Conservation (phyloP, 2,329 filamentous ascomycete species). For the Gliomastix tumulicola region DNA sequence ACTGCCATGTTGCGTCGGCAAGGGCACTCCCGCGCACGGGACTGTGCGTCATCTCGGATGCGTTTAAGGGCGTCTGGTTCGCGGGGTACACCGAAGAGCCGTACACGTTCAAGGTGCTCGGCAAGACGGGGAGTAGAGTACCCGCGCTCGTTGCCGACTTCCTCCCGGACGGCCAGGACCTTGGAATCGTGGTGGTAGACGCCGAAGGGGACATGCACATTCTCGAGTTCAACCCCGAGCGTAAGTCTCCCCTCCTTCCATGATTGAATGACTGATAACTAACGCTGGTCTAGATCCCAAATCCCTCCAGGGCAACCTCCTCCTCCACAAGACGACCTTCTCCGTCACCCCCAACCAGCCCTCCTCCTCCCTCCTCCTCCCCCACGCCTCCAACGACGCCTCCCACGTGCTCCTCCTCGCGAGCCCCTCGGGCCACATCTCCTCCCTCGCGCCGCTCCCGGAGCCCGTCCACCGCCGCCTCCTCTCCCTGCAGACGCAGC, state of each 20-base stretch:
- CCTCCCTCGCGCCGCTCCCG: conserved; percentile 68
- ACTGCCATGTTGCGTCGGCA: conserved; percentile 81
- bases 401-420: conserved; percentile 57
- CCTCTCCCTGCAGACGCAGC: conserved; percentile 71
- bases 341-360: conserved; percentile 74
- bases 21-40: conserved; percentile 80
- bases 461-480: conserved; percentile 81
- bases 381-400: conserved; percentile 48
- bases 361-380: conserved; percentile 68
- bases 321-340: conserved; percentile 84
- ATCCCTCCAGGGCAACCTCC: conserved; percentile 79
- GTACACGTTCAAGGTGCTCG: conserved; percentile 89
- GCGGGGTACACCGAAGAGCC: conserved; percentile 95
- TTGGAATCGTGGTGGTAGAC: conserved; percentile 79
- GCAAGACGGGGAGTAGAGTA: conserved; percentile 73
- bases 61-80: conserved; percentile 92
- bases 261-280: conserved; percentile 9
- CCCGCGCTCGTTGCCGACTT: conserved; percentile 82
- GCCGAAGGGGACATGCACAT: conserved; percentile 81
- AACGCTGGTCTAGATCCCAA: conserved; percentile 63
- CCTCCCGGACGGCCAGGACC: conserved; percentile 73
- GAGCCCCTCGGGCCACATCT: conserved; percentile 69
- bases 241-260: conserved; percentile 43
- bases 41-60: conserved; percentile 81
- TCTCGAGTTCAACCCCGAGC: conserved; percentile 89